Conservation (phyloP, 805 yeast genomes). For the Cyberlindnera euphorbiae region DNA sequence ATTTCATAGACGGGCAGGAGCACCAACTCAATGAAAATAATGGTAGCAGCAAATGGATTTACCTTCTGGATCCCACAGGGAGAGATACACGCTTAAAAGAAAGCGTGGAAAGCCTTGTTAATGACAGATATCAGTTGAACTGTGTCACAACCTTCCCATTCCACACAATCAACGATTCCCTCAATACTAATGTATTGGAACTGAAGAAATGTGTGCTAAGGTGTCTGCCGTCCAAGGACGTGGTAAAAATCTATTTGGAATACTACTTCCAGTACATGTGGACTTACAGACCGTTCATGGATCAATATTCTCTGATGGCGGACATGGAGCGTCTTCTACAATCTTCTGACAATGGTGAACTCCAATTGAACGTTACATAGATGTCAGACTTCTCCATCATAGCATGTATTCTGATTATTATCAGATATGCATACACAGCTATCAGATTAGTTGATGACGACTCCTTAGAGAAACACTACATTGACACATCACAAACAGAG, state of each 20-base stretch:
- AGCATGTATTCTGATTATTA: conserved; percentile 35
- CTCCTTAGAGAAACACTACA: conserved; percentile 1
- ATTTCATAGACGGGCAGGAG: conserved; percentile 8
- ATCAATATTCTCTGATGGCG: conserved; percentile 30
- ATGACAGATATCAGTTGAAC: conserved; percentile 9
- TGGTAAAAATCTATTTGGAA: conserved; percentile 35
- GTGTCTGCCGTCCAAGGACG: conserved; percentile 33
- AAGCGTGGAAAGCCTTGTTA: conserved; percentile 3
- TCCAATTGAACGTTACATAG: conserved; percentile 26
- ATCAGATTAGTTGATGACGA: conserved; percentile 18
- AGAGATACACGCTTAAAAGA: conserved; percentile 11
- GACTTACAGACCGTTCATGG: conserved; percentile 42
- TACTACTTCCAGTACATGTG: conserved; percentile 39
- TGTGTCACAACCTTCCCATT: conserved; percentile 10
- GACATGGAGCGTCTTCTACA: conserved; percentile 28
- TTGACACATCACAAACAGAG: conserved; percentile 27
- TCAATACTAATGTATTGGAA: conserved; percentile 24
- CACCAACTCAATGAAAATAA: conserved; percentile 14
- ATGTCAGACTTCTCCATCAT: conserved; percentile 36
- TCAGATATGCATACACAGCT: conserved; percentile 38
- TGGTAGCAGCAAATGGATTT: conserved; percentile 21
- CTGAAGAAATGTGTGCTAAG: conserved; percentile 29
- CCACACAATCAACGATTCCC: conserved; percentile 6
- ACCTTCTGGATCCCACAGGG: conserved; percentile 12
- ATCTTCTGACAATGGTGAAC: conserved; percentile 23